A percentile compares a stretch with the other conserved stretches of the same genome.
Conservation (phyloP, 2,329 filamentous ascomycete genomes). For the Paraphaeosphaeria sporulosa region DNA sequence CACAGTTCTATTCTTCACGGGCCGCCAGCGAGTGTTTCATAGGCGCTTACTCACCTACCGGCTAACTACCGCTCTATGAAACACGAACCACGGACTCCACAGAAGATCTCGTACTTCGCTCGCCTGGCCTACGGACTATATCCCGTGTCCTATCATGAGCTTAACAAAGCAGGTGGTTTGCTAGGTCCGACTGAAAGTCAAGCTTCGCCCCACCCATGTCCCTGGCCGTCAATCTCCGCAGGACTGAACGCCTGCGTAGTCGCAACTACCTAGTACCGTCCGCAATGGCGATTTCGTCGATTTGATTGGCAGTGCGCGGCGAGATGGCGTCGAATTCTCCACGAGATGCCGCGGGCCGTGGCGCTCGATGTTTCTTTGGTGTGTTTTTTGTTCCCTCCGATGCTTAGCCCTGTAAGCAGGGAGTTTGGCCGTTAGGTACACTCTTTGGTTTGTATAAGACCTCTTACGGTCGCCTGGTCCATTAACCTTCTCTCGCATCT, state of each 20-base stretch:
- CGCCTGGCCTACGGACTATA: not conserved
- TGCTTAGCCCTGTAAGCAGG: slow-evolving; percentile 2
- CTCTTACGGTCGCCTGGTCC: not conserved
- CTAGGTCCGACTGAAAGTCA: slow-evolving; percentile 1
- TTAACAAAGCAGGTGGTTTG: slow-evolving; percentile 7
- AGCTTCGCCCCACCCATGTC: slow-evolving; percentile 7
- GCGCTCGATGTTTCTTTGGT: not conserved
- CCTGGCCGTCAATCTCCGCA: slow-evolving; percentile 11
- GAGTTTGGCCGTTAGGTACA: not conserved
- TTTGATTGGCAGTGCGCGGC: slow-evolving; percentile 1
- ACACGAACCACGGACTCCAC: slow-evolving; percentile 8
- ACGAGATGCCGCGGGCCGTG: not conserved
- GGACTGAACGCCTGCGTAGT: slow-evolving; percentile 5
- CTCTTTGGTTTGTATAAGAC: slow-evolving; percentile 11
- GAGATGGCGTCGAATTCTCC: not conserved
- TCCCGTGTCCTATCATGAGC: slow-evolving; percentile 12
- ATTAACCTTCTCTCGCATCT: not conserved
- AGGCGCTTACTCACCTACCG: slow-evolving; percentile 4
- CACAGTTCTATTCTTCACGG: not conserved
- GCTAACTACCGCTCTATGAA: slow-evolving; percentile 2
- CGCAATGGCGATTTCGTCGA: not conserved
- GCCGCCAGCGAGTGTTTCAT: not conserved
- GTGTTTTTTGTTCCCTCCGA: slow-evolving; percentile 4
- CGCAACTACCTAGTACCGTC: not conserved
- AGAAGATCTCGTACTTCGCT: not conserved